Evolutionary conservation across 768 basidiomycete species (phyloP).

Genomic region (Austroboletus eburneus): DNA sequence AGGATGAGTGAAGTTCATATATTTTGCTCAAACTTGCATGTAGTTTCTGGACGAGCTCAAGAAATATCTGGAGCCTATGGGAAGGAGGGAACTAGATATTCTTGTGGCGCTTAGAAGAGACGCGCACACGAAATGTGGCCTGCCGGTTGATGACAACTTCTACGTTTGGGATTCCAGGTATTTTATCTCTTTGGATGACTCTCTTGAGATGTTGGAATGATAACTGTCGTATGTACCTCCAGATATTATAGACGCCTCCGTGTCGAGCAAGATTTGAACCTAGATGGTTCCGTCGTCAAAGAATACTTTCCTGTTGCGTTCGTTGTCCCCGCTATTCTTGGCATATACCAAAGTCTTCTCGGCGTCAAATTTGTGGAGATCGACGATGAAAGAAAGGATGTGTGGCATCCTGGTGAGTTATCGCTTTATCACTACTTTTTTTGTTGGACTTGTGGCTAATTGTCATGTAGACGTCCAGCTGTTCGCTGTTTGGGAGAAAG

Average conservation of each 20-base stretch:
- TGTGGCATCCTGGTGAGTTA: constrained; percentile 72
- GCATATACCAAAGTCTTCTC: constrained; percentile 77
- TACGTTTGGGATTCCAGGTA: constrained; percentile 82
- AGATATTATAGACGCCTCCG: constrained; percentile 34
- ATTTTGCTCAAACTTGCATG: not conserved
- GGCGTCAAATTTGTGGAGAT: constrained; percentile 58
- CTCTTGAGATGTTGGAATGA: not conserved
- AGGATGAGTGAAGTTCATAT: constrained; percentile 2
- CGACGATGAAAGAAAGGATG: constrained; percentile 52
- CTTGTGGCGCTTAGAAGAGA: constrained; percentile 71
- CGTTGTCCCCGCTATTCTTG: constrained; percentile 73
- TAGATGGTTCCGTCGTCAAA: constrained; percentile 75
- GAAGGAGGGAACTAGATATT: constrained; percentile 56
- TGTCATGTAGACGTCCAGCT: constrained; percentile 61
- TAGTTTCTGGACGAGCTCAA: constrained; percentile 77
- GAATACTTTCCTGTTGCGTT: constrained; percentile 84
- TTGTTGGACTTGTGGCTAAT: not conserved
- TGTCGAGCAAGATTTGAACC: constrained; percentile 56
- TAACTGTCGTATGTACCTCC: not conserved
- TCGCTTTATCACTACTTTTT: not conserved
- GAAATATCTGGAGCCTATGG: constrained; percentile 67
- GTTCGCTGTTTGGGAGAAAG: constrained; percentile 79
- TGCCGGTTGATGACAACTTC: constrained; percentile 65
- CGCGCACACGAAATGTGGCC: constrained; percentile 55
- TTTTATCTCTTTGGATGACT: constrained; percentile 13